A percentile compares a stretch with the other conserved stretches of the same genome.
phyloP scores from a whole-genome alignment of 2,329 filamentous ascomycete species.

The Botrytis cinerea region DNA sequence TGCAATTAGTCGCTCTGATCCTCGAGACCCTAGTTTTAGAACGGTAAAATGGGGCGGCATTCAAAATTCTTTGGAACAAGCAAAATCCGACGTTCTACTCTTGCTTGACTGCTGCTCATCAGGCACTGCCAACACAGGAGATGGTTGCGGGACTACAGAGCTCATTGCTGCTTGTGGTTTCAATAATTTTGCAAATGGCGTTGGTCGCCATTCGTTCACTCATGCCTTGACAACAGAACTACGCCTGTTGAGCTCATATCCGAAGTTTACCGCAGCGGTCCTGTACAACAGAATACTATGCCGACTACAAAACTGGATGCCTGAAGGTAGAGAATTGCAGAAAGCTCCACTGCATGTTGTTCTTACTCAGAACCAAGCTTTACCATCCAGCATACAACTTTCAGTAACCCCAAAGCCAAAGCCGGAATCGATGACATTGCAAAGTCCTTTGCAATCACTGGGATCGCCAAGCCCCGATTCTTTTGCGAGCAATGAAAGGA shows the following conservation, averaged over 20 bases:
- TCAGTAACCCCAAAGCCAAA: neutral
- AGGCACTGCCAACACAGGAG: constrained; percentile 49
- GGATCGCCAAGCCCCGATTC: neutral
- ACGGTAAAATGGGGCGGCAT: constrained; percentile 78
- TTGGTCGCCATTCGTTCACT: neutral
- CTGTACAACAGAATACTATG: neutral
- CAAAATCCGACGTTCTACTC: constrained; percentile 58
- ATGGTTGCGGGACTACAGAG: neutral
- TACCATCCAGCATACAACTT: constrained; percentile 4
- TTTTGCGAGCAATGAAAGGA: neutral
- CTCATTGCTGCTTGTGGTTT: constrained; percentile 5
- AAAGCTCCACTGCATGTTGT: neutral
- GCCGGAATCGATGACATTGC: neutral
- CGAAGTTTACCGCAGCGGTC: neutral
- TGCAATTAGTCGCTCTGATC: neutral
- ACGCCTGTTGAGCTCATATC: neutral
- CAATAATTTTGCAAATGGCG: neutral
- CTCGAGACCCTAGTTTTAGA: neutral
- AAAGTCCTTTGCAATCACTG: neutral
- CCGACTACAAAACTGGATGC: neutral
- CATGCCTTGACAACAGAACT: neutral
- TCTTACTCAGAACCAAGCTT: neutral
- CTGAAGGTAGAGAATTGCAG: neutral
- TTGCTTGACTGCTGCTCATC: constrained; percentile 55
- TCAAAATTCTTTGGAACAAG: constrained; percentile 62